Evolutionary conservation across 1,284 basidiomycete genomes (phyloP), one percentile per base, ranked within the genome.

Genomic region (Coniferiporia sulphurascens): DNA sequence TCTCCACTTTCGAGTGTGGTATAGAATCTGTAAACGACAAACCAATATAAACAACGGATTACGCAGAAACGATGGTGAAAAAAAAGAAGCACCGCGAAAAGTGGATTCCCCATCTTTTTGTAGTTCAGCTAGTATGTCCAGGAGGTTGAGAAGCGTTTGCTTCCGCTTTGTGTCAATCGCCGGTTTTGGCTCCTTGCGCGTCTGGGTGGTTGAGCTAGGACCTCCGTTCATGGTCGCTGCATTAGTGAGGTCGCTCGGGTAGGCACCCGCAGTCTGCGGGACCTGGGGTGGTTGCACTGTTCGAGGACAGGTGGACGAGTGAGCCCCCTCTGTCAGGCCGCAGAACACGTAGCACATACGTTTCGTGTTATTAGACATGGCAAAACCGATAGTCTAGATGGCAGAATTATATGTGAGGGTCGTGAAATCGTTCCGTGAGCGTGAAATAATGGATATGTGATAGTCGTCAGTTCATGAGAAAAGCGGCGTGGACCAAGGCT

Each of bases 41-140:
- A 52, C n/a, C 5, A 5, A 21, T 17, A 43, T 22, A 19, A 50
- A 12, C 22, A n/a, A 15, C 7, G 32, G 32, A 38, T 21, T 1
- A 32, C 19, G 13, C 5, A 12, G 44, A 49, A n/a, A 45, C 19
- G 27, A 34, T 22, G n/a, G 48, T 10, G 48, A 34, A 10, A 41
- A 41, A 3, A 3, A 41, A 4, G 5, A 51, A 36, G n/a, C 48
- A 43, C 19, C 41, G 45, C 6, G 35, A 27, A 57, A 35, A 50
- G 54, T 50, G 45, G 55, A 45, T 12, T 36, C 17, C 44, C 44
- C 58, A 21, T 82, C 80, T 56, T 78, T 76, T 66, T 78, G 78
- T 62, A 90, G 65, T 60, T 89, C 80, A 63, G 83, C 79, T 62
- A 82, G 67, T 41, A 77, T 76, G 63, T 90, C 86, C 55, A 91